Base-by-base conservation (phyloP, 306 rosid species). In the Lathyrus aphaca region DNA sequence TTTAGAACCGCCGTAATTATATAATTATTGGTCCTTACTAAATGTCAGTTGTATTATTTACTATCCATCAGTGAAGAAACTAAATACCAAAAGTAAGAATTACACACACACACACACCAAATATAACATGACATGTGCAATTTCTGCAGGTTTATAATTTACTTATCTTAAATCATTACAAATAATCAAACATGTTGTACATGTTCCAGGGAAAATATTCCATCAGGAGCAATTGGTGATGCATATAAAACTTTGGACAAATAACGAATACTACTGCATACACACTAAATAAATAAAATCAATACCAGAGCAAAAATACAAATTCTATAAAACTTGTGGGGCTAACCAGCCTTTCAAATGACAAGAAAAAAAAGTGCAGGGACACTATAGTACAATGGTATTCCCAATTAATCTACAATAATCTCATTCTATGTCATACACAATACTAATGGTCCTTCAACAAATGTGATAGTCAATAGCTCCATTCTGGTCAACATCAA, bases 311-410 rank as follows among this genome's bases (percentile, higher is more conserved):
- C 46, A 77, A 74, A 50, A 74, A 79, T 68, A 14, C 64, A 78
- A 50, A 82, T 74, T 77, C 78, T 74, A 66, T n/a, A 46, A 60
- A 69, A 73, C 58, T 35, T 65, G 66, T 30, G 30, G 72, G 75
- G 65, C 64, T 18, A 45, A 62, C 76, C 74, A 74, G 79, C 74
- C 67, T 17, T 68, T 55, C 42, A 74, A 67, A 23, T 37, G 48
- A 44, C 14, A 65, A 82, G 11, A 16, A 56, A 64, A 81, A 15
- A 56, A 57, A 72, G 74, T 29, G 58, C 19, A 44, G 65, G 65
- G 72, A 32, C 68, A 57, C 46, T 59, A 40, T 37, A 67, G 69
- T 75, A 46, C 74, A 75, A 14, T 13, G 48, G 49, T 43, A 65
- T 54, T 64, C 72, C 77, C 35, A 62, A 49, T 43, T 69, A 64